Evolutionary conservation across 2,329 filamentous ascomycete species (phyloP).

Genomic region (Alternaria postmessia): DNA sequence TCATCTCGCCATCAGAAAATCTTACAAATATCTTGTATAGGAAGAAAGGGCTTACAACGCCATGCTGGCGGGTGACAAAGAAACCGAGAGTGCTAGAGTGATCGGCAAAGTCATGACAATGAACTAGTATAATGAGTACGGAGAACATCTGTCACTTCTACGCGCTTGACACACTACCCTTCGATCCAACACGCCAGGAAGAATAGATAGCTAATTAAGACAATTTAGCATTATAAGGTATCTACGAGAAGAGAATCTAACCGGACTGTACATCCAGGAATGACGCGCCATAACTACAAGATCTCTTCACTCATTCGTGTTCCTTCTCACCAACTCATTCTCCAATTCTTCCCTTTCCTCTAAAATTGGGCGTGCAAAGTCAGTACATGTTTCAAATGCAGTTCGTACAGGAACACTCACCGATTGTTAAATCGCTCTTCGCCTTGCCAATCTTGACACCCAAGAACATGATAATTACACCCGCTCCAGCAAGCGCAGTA

Average conservation of each 20-base stretch:
- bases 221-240: background rate
- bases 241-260: background rate
- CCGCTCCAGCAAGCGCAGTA: conserved; percentile 38
- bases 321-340: conserved; percentile 35
- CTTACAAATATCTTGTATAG: background rate
- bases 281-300: background rate
- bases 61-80: conserved; percentile 11
- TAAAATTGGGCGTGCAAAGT: too few relatives aligned
- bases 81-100: too few relatives aligned
- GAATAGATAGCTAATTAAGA: background rate
- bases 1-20: too few relatives aligned
- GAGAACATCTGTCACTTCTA: too few relatives aligned
- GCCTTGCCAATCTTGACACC: conserved; percentile 51
- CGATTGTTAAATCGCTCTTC: conserved; percentile 44
- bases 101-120: too few relatives aligned
- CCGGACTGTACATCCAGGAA: background rate
- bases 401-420: too few relatives aligned
- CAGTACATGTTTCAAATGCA: too few relatives aligned
- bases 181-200: background rate
- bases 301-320: conserved; percentile 7
- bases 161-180: background rate
- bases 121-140: accelerated
- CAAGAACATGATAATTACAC: conserved; percentile 45
- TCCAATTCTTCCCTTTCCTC: conserved; percentile 43
- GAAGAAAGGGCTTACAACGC: conserved; percentile 13